Evolutionary conservation across 2,329 filamentous ascomycete species (phyloP), one percentile per base, ranked within the genome.

Genomic region (Zalaria obscura): DNA sequence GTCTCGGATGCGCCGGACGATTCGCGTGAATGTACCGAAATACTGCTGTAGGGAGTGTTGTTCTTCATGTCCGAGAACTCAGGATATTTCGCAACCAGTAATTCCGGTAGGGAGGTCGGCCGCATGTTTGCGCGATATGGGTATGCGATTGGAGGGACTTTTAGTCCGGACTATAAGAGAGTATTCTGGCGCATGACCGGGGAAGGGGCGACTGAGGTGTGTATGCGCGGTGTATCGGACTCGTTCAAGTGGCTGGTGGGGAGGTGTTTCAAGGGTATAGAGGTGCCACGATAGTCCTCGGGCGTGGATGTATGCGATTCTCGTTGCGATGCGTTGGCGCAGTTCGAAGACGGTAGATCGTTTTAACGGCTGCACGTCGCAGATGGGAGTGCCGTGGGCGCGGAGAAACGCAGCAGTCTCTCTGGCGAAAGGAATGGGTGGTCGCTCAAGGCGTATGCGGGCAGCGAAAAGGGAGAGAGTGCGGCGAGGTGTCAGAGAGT

Each of bases 1-100:
- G 78, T 67, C 50, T 83, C 81, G 18, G 82, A 85, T 7, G 48
- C 52, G 33, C 45, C 50, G 5, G 58, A 60, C 5, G 57, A 60
- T 35, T 56, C 52, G 47, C 56, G 57, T 39, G 58, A 61, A 44
- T 59, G 58, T 34, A 50, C 46, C 2, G 54, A 49, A 27, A 45
- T 43, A 8, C 44, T 41, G 8, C 47, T 48, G 34, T 53, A 50
- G 8, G 53, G 51, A 8, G 51, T 52, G 25, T 40, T 47, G 38
- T 46, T 36, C 18, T 35, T 35, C 31, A 41, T 41, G 40, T 42
- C 43, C 32, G 48, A 41, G 48, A 50, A 51, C 36, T 42, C 40
- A 41, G 39, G 28, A 9, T n/a, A 29, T 42, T 32, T 59, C 27
- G 57, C 57, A 31, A 61, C 59, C 36, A 61, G 55, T 41, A 64